Evolutionary conservation across 306 rosid species (phyloP), one percentile per base, ranked within the genome.

Genomic region (Casuarina equisetifolia): DNA sequence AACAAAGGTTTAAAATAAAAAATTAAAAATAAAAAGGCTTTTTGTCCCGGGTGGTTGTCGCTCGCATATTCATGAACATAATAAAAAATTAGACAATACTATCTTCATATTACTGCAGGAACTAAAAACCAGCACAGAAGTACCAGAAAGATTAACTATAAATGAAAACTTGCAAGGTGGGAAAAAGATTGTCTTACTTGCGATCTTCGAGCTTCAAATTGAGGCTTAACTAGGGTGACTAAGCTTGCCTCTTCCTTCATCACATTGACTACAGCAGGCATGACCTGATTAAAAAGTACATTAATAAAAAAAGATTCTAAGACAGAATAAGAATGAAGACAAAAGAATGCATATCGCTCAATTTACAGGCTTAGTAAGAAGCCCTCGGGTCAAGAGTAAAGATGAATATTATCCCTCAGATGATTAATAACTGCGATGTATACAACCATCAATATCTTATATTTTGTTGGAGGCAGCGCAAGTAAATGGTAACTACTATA

Each of bases 151-250:
- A 62, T 61, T 15, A 69, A 73, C 53, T 16, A 74, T 64, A 68
- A 9, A 43, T 38, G 42, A 54, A 64, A 81, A 38, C 11, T 35
- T 59, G 76, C 8, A 35, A 71, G 3, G 32, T 10, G 5, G n/a
- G n/a, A 73, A 69, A 38, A 39, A 63, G 7, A 73, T 50, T 69
- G 20, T 78, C 92, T 70, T 86, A 90, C 99, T 85, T 95, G 97
- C 57, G 93, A 90, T 86, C 97, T 87, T 32, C 57, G 91, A 81
- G 97, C 97, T 85, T 95, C 97, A 86, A 92, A 92, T 77, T 95
- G 99, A 78, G 97, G 99, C 78, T 94, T 95, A 73, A 95, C 92
- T 85, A 95, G 81, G 54, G 97, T 87, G 69, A 95, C 88, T 77
- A 95, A 85, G 7, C 87, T 80, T n/a, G 97, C 91, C 68, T 84